A percentile compares a stretch with the other conserved stretches of the same genome.
These are phyloP conservation scores for Perilla frutescens DNA, from an alignment of 257 asterid species.

Conservation along the genomic window DNA sequence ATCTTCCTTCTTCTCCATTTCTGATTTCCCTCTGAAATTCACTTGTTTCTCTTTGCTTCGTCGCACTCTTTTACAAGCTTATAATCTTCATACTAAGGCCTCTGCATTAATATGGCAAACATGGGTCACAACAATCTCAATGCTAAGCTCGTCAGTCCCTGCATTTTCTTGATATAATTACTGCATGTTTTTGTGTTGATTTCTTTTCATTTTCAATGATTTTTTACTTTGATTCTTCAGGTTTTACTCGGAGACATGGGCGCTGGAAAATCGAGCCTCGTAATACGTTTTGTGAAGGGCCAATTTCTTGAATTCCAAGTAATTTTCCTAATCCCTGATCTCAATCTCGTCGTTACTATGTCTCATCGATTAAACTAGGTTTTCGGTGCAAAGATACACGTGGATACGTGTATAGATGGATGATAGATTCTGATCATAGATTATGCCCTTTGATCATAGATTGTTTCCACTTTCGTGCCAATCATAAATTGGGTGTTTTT, in stretches of 20 bases:
- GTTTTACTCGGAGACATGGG: slow-evolving; percentile 97
- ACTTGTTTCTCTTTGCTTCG: background rate
- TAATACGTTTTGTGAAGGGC: slow-evolving; percentile 89
- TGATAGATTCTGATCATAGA: background rate
- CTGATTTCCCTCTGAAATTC: slow-evolving; percentile 11
- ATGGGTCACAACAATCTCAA: slow-evolving; percentile 72
- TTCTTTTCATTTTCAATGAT: slow-evolving; percentile 11
- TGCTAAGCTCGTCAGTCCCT: slow-evolving; percentile 72
- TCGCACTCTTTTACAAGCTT: background rate
- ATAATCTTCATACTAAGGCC: background rate
- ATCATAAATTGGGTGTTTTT: slow-evolving; percentile 14
- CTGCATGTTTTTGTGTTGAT: background rate
- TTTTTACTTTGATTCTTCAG: slow-evolving; percentile 42
- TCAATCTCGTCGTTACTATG: slow-evolving; percentile 6
- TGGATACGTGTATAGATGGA: background rate
- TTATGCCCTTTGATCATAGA: slow-evolving; percentile 17
- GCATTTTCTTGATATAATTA: background rate
- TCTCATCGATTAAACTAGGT: background rate
- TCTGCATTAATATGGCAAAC: slow-evolving; percentile 48
- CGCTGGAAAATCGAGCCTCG: slow-evolving; percentile 94
- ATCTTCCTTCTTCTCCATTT: slow-evolving; percentile 16
- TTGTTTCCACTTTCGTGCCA: background rate
- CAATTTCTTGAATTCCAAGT: slow-evolving; percentile 94
- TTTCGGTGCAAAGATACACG: background rate
- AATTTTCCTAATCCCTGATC: slow-evolving; percentile 26